Base-by-base conservation (phyloP, 768 basidiomycete species). In the Tephrocybe rancida region DNA sequence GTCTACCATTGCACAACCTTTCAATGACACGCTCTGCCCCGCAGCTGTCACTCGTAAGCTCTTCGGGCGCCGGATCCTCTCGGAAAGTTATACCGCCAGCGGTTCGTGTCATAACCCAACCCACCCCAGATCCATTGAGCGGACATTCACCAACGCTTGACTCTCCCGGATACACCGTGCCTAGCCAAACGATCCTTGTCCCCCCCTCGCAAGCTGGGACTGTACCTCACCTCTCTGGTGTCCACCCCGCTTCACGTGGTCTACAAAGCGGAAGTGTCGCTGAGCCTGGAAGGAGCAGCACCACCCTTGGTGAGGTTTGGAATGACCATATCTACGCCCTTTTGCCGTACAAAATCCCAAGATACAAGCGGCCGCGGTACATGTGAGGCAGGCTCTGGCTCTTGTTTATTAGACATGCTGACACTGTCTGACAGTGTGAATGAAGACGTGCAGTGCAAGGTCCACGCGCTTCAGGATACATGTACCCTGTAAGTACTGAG, bases 291-390 rank as follows among this genome's bases (percentile, higher is more conserved):
- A 19, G 30, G 9, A 14, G 5, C 46, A 32, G 5, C 11, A 5
- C 22, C 22, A n/a, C n/a, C n/a, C n/a, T n/a, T n/a, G n/a, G n/a
- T n/a, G 24, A 22, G 16, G 38, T 38, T 13, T 39, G 26, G 1
- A 10, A 34, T 2, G 3, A 18, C 2, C 3, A 43, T 2, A 42
- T 54, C 2, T 42, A 54, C 25, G 45, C 55, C 3, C 21, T 56
- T 19, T 25, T 56, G 45, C 55, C 55, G 3, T 4, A 32, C 14
- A 30, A 51, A 34, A 39, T 56, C 5, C 50, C 50, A 11, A 51
- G 57, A 38, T 58, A 55, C 24, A 50, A 55, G 13, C 48, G 57
- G 21, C n/a, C 38, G 3, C 41, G 53, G 21, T 44, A 44, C 10
- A 58, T 58, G 57, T 51, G 8, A 39, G 52, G 32, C 1, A 4